Evolutionary conservation across 2,329 filamentous ascomycete species (phyloP).

Genomic region (Rosellinia necatrix): DNA sequence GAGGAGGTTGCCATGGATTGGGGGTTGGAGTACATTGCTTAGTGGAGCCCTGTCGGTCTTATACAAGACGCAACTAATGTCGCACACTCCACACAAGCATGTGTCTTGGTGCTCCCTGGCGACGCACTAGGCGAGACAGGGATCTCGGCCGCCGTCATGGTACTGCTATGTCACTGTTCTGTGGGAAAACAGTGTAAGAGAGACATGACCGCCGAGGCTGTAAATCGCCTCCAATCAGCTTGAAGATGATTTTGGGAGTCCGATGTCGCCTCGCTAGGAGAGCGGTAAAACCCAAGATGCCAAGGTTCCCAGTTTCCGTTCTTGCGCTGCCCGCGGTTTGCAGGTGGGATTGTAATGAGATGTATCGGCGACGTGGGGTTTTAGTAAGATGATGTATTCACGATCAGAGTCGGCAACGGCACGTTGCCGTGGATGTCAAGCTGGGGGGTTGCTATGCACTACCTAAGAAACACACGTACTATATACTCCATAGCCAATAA

Average conservation of each 20-base stretch:
- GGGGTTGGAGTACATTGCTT: constrained; percentile 10
- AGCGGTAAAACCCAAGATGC: constrained; percentile 22
- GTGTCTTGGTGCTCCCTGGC: constrained; percentile 31
- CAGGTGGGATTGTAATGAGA: constrained; percentile 21
- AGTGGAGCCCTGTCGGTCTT: constrained; percentile 18
- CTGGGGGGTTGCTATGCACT: neutral
- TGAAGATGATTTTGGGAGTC: constrained; percentile 22
- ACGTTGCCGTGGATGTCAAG: neutral
- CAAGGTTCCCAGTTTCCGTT: constrained; percentile 13
- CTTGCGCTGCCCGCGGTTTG: constrained; percentile 19
- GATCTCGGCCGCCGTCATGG: constrained; percentile 19
- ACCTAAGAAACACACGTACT: neutral
- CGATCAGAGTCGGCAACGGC: neutral
- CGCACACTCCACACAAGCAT: constrained; percentile 34
- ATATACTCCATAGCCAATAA: neutral
- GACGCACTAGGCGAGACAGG: constrained; percentile 24
- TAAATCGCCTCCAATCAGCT: constrained; percentile 33
- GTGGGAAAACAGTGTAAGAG: constrained; percentile 24
- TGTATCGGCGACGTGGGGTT: constrained; percentile 25
- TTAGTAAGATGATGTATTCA: neutral
- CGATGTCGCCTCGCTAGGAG: constrained; percentile 34
- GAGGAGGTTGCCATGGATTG: constrained; percentile 26
- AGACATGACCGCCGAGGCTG: constrained; percentile 31
- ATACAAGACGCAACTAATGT: constrained; percentile 11
- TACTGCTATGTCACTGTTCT: too few species aligned